phyloP scores from a whole-genome alignment of 202 grass and related monocot species.

The Brachypodium distachyon region DNA sequence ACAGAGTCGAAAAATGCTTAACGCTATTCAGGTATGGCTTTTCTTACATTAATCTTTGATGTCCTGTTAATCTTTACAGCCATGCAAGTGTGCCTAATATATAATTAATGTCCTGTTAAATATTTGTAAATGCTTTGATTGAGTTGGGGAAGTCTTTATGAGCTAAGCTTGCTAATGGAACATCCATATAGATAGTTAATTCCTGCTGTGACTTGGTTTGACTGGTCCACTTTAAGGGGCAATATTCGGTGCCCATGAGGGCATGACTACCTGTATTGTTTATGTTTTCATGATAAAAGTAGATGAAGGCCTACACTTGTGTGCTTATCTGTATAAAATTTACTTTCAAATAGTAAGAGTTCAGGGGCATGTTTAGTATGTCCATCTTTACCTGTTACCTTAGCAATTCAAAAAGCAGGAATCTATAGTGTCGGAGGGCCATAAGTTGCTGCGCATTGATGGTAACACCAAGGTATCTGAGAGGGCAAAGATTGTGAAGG shows the following conservation, averaged over 20 bases:
- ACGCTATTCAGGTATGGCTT: constrained; percentile 39
- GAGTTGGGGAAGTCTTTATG: neutral
- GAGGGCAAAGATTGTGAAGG: constrained; percentile 72
- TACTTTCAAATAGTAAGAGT: too few species aligned
- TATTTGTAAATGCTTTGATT: neutral
- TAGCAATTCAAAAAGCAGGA: neutral
- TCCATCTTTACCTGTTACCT: neutral
- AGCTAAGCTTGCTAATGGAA: neutral
- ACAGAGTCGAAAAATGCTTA: constrained; percentile 51
- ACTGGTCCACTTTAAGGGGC: neutral
- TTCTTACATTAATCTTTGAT: neutral
- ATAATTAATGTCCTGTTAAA: neutral
- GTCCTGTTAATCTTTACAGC: neutral
- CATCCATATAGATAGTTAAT: neutral
- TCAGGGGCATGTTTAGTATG: neutral
- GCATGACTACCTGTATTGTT: neutral
- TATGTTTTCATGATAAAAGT: neutral
- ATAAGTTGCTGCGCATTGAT: constrained; percentile 72
- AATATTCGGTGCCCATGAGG: neutral
- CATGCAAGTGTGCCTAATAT: neutral
- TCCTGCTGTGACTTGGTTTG: neutral
- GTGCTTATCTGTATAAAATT: neutral
- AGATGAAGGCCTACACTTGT: neutral
- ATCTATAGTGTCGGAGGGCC: constrained; percentile 29
- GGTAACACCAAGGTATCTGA: constrained; percentile 70